phyloP scores from a whole-genome alignment of 371 early-diverging fungal genomes.

The Zychaea mexicana region DNA sequence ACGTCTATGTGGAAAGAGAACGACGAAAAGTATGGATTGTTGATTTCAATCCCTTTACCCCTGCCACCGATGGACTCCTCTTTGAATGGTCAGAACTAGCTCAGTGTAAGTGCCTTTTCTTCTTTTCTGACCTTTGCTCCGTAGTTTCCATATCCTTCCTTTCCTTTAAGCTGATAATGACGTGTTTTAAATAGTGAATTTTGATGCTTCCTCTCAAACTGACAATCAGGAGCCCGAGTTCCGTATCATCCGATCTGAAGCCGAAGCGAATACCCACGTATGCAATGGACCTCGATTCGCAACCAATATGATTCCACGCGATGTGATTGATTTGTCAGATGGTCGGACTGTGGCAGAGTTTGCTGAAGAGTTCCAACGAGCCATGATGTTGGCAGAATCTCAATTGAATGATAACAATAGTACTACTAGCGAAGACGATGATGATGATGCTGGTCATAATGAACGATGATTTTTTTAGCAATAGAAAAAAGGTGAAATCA shows the following conservation, averaged over 20 bases:
- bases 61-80: constrained; percentile 78
- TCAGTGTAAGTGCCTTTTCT: constrained; percentile 30
- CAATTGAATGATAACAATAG: constrained; percentile 2
- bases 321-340: constrained; percentile 76
- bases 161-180: not conserved
- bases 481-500: not conserved
- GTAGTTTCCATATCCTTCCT: not conserved
- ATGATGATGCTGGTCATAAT: not conserved
- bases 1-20: constrained; percentile 76
- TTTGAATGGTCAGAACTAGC: constrained; percentile 82
- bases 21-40: constrained; percentile 69
- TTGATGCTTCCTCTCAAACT: not conserved
- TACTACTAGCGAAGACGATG: too few relatives aligned
- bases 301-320: constrained; percentile 73
- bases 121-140: not conserved
- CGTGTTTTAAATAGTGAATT: not conserved
- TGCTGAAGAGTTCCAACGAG: constrained; percentile 65
- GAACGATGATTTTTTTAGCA: not conserved
- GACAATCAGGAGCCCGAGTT: constrained; percentile 33
- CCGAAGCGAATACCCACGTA: constrained; percentile 44
- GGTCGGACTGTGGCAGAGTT: constrained; percentile 75
- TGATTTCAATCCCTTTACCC: constrained; percentile 88
- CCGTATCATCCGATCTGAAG: constrained; percentile 52
- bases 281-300: constrained; percentile 58
- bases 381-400: constrained; percentile 27